These are phyloP conservation scores for Schizochytrium sp. DNA, from an alignment of 108 stramenopile species.

Conservation along the genomic window DNA sequence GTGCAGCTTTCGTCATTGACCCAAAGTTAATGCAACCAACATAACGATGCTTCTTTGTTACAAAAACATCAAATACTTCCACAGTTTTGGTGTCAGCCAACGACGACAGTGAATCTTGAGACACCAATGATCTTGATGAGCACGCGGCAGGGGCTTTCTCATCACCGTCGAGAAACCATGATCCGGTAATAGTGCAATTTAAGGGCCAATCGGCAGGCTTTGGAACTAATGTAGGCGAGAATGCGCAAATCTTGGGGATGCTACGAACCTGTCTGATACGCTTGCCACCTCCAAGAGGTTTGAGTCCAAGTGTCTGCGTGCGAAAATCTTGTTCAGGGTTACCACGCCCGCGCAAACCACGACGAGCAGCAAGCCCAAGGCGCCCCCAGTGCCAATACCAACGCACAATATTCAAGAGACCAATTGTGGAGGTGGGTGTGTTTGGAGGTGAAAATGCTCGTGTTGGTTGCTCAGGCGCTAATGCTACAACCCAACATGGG, in stretches of 20 bases:
- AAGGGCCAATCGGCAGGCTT: slow-evolving; percentile 32
- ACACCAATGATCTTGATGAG: too few relatives aligned
- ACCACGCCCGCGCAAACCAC: not conserved
- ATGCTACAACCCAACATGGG: slow-evolving; percentile 27
- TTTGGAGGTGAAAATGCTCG: slow-evolving; percentile 46
- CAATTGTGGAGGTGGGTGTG: not conserved
- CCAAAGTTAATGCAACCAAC: slow-evolving; percentile 55
- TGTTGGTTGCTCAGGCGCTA: slow-evolving; percentile 56
- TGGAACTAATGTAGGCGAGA: not conserved
- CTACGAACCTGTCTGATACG: slow-evolving; percentile 1
- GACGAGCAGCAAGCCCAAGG: not conserved
- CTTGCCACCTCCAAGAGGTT: slow-evolving; percentile 20
- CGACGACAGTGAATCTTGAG: not conserved
- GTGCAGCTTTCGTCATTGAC: not conserved
- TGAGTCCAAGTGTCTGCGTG: not conserved
- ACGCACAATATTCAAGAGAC: slow-evolving; percentile 11
- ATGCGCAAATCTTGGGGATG: slow-evolving; percentile 22
- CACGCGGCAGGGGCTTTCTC: too few relatives aligned
- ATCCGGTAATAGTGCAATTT: slow-evolving; percentile 23
- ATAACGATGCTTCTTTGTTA: not conserved
- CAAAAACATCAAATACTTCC: not conserved
- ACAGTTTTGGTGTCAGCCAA: not conserved
- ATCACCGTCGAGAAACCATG: not conserved
- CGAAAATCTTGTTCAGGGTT: slow-evolving; percentile 57
- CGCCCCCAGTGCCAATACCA: slow-evolving; percentile 38